Base-by-base conservation (phyloP, 2,329 filamentous ascomycete genomes). In the Coccinonectria pachysandricola region DNA sequence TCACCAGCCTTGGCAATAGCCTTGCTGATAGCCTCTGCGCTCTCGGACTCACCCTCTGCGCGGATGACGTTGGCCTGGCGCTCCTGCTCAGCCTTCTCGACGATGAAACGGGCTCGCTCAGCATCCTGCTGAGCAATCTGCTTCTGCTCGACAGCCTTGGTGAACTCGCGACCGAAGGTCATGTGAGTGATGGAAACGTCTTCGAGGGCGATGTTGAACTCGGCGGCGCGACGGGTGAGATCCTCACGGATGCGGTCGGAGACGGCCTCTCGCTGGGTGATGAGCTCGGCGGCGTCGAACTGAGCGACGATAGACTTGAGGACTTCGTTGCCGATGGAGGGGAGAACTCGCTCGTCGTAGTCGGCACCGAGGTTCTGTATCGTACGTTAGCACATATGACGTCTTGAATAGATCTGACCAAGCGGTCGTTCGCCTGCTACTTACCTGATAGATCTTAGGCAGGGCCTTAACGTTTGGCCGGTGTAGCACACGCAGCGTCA, bases 181-280 rank as follows among this genome's bases (percentile, higher is more conserved):
- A 98, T 98, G 71, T 98, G 91, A 36, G 91, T 98, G 60, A 98
- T 98, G 53, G 85, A 93, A 34, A 98, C 91, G 53, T 98, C 91
- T 63, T 98, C 91, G 28, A 98, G 83, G 15, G 86, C 85, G 53
- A 98, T 98, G 70, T 98, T 94, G 76, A 98, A 98, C 60, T 98
- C 91, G 50, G 79, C 66, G 24, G 91, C 91, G 49, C 91, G 87
- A 65, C 81, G 86, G 53, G 91, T 79, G 25, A 98, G 76, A 56
- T 98, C 91, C 45, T 72, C 71, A 35, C 84, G 86, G 68, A 98
- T 98, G 49, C 87, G 82, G 60, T 95, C 80, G 40, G 80, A 88
- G 48, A 98, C 91, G 40, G 88, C 85, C 65, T 98, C 92, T 58
- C 91, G 82, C 65, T 98, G 91, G 32, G 91, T 98, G 68, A 98